phyloP scores from a whole-genome alignment of 257 asterid genomes.

The Verbascum thapsus region DNA sequence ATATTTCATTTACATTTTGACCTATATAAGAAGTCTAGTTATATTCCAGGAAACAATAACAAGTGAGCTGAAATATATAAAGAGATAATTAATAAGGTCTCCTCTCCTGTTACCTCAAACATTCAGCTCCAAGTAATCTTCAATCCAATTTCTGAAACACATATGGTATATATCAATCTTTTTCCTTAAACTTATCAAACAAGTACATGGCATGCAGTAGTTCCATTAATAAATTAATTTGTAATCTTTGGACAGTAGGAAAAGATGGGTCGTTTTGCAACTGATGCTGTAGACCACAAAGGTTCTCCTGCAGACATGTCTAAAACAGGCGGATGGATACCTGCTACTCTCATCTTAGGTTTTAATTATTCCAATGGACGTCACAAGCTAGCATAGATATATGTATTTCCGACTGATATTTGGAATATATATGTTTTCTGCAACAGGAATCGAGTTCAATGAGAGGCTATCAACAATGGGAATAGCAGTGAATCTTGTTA shows the following conservation, averaged over 20 bases:
- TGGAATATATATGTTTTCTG: no score
- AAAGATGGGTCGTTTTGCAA: constrained; percentile 3
- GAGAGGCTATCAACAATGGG: constrained; percentile 55
- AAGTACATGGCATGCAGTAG: not conserved
- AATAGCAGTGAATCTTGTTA: constrained; percentile 49
- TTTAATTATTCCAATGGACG: no score
- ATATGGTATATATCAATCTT: constrained; percentile 13
- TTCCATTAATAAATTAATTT: not conserved
- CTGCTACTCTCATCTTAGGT: constrained; percentile 49
- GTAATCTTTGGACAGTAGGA: constrained; percentile 14
- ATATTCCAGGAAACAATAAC: constrained; percentile 4
- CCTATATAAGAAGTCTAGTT: not conserved
- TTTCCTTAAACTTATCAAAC: not conserved
- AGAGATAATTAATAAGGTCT: no score
- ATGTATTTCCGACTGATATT: no score
- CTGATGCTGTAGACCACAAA: constrained; percentile 37
- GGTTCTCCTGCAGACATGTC: constrained; percentile 41
- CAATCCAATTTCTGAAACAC: not conserved
- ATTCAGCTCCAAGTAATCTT: not conserved
- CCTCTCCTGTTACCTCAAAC: not conserved
- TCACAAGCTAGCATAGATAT: no score
- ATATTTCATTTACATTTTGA: not conserved
- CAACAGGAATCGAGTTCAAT: constrained; percentile 43
- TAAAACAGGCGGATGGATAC: constrained; percentile 46
- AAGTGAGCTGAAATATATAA: not conserved